Evolutionary conservation across 2,329 filamentous ascomycete genomes (phyloP).

Genomic region (Neopestalotiopsis sp.): DNA sequence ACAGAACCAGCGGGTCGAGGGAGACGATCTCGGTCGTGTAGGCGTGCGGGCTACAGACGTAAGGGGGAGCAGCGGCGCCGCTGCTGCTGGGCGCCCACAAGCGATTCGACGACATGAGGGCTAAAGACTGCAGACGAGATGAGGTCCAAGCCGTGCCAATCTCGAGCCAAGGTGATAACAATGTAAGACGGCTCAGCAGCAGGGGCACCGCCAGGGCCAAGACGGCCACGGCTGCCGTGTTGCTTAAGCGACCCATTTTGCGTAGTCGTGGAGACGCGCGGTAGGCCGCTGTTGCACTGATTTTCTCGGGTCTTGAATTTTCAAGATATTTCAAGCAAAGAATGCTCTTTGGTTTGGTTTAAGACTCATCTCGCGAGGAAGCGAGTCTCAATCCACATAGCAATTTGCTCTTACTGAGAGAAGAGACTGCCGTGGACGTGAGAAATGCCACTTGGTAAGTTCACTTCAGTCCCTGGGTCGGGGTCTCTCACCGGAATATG

Average conservation of each 20-base stretch:
- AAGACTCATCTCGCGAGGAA: neutral
- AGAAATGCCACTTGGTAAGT: neutral
- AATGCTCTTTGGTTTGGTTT: neutral
- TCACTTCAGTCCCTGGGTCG: neutral
- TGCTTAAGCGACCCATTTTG: slow-evolving; percentile 12
- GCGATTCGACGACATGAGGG: neutral
- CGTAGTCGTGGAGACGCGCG: neutral
- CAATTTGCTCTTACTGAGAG: neutral
- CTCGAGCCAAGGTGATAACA: neutral
- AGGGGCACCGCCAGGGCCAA: slow-evolving; percentile 19
- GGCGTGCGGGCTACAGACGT: slow-evolving; percentile 33
- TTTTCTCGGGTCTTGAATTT: neutral
- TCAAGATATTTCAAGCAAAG: neutral
- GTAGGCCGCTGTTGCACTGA: neutral
- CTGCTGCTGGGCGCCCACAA: neutral
- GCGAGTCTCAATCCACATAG: neutral
- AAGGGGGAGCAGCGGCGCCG: slow-evolving; percentile 16
- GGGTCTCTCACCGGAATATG: neutral
- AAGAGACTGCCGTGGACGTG: neutral
- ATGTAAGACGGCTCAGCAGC: slow-evolving; percentile 21
- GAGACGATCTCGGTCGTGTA: slow-evolving; percentile 43
- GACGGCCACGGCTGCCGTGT: slow-evolving; percentile 17
- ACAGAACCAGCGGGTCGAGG: slow-evolving; percentile 43
- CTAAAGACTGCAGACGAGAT: slow-evolving; percentile 10
- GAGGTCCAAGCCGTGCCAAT: neutral